These are phyloP conservation scores for Sequoia sempervirens DNA, from an alignment of 75 land plant species.

Conservation along the genomic window DNA sequence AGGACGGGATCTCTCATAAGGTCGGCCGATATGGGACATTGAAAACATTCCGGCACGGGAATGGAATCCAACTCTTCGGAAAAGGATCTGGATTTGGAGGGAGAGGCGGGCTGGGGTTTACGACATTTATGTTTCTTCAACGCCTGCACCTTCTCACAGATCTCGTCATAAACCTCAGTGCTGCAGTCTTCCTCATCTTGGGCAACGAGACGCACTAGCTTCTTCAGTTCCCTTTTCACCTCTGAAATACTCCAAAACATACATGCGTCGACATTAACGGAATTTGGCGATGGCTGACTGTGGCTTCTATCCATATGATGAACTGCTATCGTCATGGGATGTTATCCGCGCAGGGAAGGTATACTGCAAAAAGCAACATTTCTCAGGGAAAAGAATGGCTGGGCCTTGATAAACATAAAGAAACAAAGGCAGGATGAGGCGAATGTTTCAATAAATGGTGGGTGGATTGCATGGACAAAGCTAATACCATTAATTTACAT, in stretches of 20 bases:
- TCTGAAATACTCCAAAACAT: conserved; percentile 2
- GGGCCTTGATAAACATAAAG: neutral
- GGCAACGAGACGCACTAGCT: conserved; percentile 20
- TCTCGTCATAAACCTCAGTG: conserved; percentile 23
- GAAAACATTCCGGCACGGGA: conserved; percentile 52
- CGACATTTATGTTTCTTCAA: conserved; percentile 27
- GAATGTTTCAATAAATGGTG: neutral
- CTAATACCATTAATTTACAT: no score
- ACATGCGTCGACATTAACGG: neutral
- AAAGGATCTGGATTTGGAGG: neutral
- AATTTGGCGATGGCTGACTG: neutral
- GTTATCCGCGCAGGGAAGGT: neutral
- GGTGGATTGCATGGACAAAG: neutral
- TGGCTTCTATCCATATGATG: neutral
- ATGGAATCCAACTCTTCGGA: conserved; percentile 21
- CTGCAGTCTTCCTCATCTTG: conserved; percentile 18
- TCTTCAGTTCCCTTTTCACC: conserved; percentile 41
- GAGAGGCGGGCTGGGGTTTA: neutral
- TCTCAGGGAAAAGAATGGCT: neutral
- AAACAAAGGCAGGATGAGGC: neutral
- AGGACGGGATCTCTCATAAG: conserved; percentile 83
- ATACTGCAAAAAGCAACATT: neutral
- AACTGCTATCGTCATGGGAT: neutral
- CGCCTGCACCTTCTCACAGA: conserved; percentile 2
- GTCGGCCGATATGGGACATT: conserved; percentile 68